These are phyloP conservation scores for Lactarius evosmus DNA, from an alignment of 768 basidiomycete species.

Conservation along the genomic window DNA sequence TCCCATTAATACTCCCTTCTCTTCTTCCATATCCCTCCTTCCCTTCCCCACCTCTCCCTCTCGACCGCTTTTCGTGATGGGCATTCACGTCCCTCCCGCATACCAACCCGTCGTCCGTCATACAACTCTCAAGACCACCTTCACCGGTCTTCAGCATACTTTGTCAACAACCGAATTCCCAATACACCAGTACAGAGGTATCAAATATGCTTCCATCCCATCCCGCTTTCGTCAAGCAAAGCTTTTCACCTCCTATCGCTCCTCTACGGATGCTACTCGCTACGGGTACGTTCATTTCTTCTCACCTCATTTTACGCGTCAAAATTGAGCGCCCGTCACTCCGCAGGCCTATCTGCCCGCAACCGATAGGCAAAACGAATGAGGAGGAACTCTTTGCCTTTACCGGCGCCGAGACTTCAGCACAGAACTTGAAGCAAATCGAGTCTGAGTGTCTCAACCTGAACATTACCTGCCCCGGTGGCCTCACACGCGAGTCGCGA, in stretches of 20 bases:
- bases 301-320: background rate
- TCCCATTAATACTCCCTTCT: background rate
- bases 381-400: slow-evolving; percentile 66
- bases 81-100: slow-evolving; percentile 16
- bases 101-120: slow-evolving; percentile 45
- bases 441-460: slow-evolving; percentile 80
- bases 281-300: slow-evolving; percentile 51
- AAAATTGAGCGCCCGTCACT: background rate
- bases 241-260: slow-evolving; percentile 54
- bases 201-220: slow-evolving; percentile 73
- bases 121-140: slow-evolving; percentile 55
- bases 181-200: slow-evolving; percentile 71
- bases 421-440: slow-evolving; percentile 56
- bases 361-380: slow-evolving; percentile 45
- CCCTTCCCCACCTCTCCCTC: background rate
- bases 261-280: slow-evolving; percentile 57
- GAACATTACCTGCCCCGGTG: slow-evolving; percentile 73
- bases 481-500: slow-evolving; percentile 48
- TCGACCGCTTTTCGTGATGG: slow-evolving; percentile 18
- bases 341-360: slow-evolving; percentile 72
- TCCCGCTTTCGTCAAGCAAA: slow-evolving; percentile 74
- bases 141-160: slow-evolving; percentile 61
- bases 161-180: slow-evolving; percentile 52
- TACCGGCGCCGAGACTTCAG: slow-evolving; percentile 48
- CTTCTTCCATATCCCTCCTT: background rate